These are phyloP conservation scores for Prototheca cutis DNA, from an alignment of 163 green algal species.

Conservation along the genomic window DNA sequence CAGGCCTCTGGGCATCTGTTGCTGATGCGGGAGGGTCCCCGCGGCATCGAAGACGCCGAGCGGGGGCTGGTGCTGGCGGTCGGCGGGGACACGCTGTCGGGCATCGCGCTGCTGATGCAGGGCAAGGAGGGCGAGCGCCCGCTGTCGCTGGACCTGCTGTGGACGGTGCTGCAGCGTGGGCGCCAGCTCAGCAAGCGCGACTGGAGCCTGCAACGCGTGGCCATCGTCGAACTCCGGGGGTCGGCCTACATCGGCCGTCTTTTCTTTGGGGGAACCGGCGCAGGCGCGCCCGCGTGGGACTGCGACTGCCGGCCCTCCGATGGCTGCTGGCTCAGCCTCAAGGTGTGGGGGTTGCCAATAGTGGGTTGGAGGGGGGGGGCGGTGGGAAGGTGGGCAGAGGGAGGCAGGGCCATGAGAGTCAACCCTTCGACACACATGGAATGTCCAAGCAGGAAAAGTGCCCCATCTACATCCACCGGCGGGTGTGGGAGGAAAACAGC, in stretches of 20 bases:
- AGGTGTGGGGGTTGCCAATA: conserved; percentile 22
- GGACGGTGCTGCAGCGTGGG: conserved; percentile 32
- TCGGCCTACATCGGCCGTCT: conserved; percentile 41
- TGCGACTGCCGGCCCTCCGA: conserved; percentile 69
- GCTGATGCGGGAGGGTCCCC: conserved; percentile 5
- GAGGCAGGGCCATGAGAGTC: background rate
- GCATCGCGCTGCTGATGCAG: conserved; percentile 16
- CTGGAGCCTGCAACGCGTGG: conserved; percentile 57
- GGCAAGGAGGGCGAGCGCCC: conserved; percentile 9
- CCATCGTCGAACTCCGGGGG: conserved; percentile 47
- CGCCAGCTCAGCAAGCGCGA: conserved; percentile 32
- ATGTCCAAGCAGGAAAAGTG: conserved; percentile 23
- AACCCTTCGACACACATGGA: background rate
- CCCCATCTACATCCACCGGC: conserved; percentile 41
- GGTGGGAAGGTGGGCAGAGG: background rate
- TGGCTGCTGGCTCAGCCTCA: conserved; percentile 53
- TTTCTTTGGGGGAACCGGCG: conserved; percentile 49
- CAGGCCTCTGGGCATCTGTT: conserved; percentile 13
- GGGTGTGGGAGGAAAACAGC: conserved; percentile 41
- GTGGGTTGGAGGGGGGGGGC: background rate
- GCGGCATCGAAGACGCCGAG: conserved; percentile 12
- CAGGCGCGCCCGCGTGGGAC: conserved; percentile 49
- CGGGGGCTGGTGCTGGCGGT: conserved; percentile 19
- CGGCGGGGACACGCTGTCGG: conserved; percentile 16
- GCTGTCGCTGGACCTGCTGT: conserved; percentile 29